A percentile compares a stretch with the other conserved stretches of the same genome.
Evolutionary conservation across 306 rosid species (phyloP).

Genomic region (Fragaria ananassa): DNA sequence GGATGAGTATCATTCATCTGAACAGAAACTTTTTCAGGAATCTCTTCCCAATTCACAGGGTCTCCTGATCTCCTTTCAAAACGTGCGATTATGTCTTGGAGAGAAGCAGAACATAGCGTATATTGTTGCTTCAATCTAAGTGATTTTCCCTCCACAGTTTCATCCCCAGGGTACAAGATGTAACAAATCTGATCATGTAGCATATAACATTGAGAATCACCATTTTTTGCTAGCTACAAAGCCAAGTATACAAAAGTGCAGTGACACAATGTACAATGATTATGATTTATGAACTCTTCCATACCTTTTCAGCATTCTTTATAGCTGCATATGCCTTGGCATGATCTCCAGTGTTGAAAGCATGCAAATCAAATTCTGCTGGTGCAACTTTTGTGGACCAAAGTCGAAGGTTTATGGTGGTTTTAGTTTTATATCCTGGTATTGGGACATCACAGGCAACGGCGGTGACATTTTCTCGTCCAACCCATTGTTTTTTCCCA

Average conservation of each 20-base stretch:
- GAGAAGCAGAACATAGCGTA: slow-evolving; percentile 94
- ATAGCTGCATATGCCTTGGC: slow-evolving; percentile 68
- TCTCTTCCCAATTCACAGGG: slow-evolving; percentile 64
- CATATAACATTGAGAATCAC: slow-evolving; percentile 5
- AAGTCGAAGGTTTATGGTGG: slow-evolving; percentile 83
- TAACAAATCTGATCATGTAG: slow-evolving; percentile 61
- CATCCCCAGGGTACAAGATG: slow-evolving; percentile 92
- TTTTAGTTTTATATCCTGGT: slow-evolving; percentile 91
- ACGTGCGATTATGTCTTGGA: slow-evolving; percentile 80
- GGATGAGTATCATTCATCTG: slow-evolving; percentile 99
- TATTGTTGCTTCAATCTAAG: slow-evolving; percentile 95
- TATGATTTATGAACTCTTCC: neutral
- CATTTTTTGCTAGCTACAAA: neutral
- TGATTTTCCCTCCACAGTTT: slow-evolving; percentile 73
- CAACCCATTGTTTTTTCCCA: slow-evolving; percentile 73
- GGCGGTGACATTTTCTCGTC: slow-evolving; percentile 83
- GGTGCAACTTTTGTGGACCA: slow-evolving; percentile 89
- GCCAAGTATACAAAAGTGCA: too few relatives aligned
- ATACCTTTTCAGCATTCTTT: slow-evolving; percentile 84
- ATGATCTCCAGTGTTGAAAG: slow-evolving; percentile 85
- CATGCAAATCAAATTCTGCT: slow-evolving; percentile 70
- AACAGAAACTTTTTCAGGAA: slow-evolving; percentile 87
- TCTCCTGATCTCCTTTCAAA: slow-evolving; percentile 83
- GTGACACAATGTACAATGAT: neutral
- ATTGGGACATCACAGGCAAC: slow-evolving; percentile 94